Evolutionary conservation across 345 rosid species (phyloP).

Genomic region (Diplotaxis tenuifolia): DNA sequence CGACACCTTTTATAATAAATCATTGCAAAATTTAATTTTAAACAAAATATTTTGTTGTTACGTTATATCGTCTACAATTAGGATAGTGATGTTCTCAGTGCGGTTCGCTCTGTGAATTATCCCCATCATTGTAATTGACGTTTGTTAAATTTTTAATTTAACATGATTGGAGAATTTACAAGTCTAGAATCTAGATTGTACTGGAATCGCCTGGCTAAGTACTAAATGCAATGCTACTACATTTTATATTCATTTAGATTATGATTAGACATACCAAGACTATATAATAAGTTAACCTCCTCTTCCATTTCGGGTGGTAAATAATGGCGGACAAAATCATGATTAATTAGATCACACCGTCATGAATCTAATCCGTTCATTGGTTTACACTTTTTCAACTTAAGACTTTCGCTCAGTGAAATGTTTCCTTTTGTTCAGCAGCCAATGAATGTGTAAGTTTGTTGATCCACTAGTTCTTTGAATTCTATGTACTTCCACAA

Average conservation of each 20-base stretch:
- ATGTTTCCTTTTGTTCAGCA: not conserved
- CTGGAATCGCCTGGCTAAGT: not conserved
- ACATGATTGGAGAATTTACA: constrained; percentile 22
- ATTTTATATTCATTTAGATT: not conserved
- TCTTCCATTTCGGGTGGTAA: not conserved
- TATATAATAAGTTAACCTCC: not conserved
- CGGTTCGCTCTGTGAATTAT: constrained; percentile 13
- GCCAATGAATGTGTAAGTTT: not conserved
- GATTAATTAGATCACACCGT: not conserved
- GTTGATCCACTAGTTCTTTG: constrained; percentile 13
- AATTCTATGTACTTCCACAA: constrained; percentile 2
- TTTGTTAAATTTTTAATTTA: not conserved
- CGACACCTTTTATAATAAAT: constrained; percentile 7
- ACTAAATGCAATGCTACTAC: not conserved
- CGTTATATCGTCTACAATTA: constrained; percentile 7
- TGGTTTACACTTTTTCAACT: not conserved
- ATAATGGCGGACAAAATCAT: constrained; percentile 15
- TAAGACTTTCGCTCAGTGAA: not conserved
- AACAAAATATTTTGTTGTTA: not conserved
- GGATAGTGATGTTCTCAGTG: constrained; percentile 26
- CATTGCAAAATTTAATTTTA: not conserved
- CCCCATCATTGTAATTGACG: constrained; percentile 27
- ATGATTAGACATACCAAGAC: not conserved
- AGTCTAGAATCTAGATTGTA: constrained; percentile 18
- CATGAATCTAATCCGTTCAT: constrained; percentile 2